A percentile compares a stretch with the other conserved stretches of the same genome.
Conservation (phyloP, 768 basidiomycete genomes). For the Hericium rajendrae region DNA sequence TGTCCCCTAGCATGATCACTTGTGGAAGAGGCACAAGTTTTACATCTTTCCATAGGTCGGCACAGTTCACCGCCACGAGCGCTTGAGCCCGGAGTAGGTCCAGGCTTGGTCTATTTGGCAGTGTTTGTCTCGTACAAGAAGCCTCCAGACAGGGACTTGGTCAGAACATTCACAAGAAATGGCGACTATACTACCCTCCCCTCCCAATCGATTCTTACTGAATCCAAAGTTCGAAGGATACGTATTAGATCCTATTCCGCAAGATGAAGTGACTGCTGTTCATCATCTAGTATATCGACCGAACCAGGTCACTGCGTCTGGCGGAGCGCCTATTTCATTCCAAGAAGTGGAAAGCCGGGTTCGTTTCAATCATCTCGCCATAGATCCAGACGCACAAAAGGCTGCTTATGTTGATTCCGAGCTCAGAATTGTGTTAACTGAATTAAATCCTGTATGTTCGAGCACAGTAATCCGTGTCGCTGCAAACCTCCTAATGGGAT, state of each 20-base stretch:
- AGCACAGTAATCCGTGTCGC: neutral
- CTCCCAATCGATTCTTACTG: slow-evolving; percentile 38
- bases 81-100: no score
- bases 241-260: slow-evolving; percentile 52
- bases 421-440: slow-evolving; percentile 50
- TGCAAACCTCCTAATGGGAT: neutral
- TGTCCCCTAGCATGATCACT: no score
- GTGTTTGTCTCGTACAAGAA: neutral
- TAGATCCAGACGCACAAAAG: slow-evolving; percentile 33
- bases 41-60: no score
- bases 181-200: neutral
- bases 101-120: no score
- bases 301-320: slow-evolving; percentile 49
- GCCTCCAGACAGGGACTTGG: neutral
- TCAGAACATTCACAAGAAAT: no score
- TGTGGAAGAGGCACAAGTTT: no score
- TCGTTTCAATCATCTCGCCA: slow-evolving; percentile 69
- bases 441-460: slow-evolving; percentile 45
- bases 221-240: slow-evolving; percentile 86
- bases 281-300: slow-evolving; percentile 36
- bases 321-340: slow-evolving; percentile 55
- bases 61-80: no score
- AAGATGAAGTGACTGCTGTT: slow-evolving; percentile 43
- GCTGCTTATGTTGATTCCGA: slow-evolving; percentile 63
- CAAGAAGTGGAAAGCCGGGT: slow-evolving; percentile 80